Evolutionary conservation across 306 rosid species (phyloP).

Genomic region (Acmispon strigosus): DNA sequence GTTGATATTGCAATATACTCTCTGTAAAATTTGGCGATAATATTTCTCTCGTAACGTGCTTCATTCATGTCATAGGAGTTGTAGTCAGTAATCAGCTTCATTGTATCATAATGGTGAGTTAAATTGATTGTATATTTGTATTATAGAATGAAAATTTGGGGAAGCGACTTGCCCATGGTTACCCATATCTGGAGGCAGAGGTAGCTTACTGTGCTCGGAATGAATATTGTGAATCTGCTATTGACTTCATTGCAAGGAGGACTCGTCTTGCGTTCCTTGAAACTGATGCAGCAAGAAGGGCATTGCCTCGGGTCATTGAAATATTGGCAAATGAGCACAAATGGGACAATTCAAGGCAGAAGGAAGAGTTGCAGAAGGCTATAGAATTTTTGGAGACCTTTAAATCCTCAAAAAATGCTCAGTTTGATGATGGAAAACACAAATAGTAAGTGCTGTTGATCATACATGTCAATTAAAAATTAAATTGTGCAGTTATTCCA

Average conservation of each 20-base stretch:
- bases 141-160: constrained; percentile 77
- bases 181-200: constrained; percentile 96
- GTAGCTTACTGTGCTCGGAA: constrained; percentile 97
- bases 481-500: neutral
- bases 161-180: constrained; percentile 92
- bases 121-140: neutral
- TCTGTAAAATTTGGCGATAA: neutral
- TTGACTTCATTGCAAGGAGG: constrained; percentile 95
- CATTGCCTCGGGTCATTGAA: constrained; percentile 79
- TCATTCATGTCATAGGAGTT: constrained; percentile 5
- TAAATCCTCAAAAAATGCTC: constrained; percentile 86
- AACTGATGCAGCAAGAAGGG: constrained; percentile 84
- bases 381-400: constrained; percentile 68
- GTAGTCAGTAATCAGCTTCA: neutral
- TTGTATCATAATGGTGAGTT: neutral
- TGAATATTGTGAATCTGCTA: constrained; percentile 92
- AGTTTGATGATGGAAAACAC: constrained; percentile 88
- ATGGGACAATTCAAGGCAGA: constrained; percentile 75
- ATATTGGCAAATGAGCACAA: constrained; percentile 79
- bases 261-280: constrained; percentile 95
- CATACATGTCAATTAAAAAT: neutral
- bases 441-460: constrained; percentile 31
- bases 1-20: neutral
- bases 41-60: neutral
- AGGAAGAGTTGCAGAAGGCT: constrained; percentile 63